Conservation (phyloP, 129 eudicot genomes). For the Erigeron canadensis region DNA sequence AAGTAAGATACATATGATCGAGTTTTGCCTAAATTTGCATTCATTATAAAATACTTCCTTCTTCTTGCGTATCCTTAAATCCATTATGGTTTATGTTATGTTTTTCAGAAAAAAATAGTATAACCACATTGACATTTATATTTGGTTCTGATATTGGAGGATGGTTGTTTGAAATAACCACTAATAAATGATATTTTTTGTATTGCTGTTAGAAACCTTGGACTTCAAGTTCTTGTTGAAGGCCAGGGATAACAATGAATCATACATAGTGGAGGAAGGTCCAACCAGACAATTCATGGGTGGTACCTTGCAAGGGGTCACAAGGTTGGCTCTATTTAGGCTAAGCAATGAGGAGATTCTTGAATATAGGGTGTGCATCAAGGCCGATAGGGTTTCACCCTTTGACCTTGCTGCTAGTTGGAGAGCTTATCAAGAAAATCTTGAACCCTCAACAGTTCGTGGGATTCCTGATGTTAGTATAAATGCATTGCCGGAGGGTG, state of each 20-base stretch:
- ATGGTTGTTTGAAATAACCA: conserved; percentile 16
- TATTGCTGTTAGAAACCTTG: conserved; percentile 60
- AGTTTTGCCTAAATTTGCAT: too few species aligned
- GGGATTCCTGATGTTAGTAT: conserved; percentile 94
- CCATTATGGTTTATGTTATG: too few species aligned
- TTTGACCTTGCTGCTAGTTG: conserved; percentile 99
- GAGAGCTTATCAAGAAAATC: conserved; percentile 84
- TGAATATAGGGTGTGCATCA: conserved; percentile 69
- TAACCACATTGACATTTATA: neutral
- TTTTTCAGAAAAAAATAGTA: neutral
- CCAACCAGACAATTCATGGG: conserved; percentile 59
- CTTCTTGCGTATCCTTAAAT: too few species aligned
- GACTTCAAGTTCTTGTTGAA: conserved; percentile 91
- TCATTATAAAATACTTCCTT: too few species aligned
- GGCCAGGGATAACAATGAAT: conserved; percentile 50
- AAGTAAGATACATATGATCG: too few species aligned
- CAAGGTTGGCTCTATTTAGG: conserved; percentile 63
- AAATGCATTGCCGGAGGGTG: conserved; percentile 44
- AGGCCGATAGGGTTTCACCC: conserved; percentile 84
- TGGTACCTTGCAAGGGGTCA: conserved; percentile 80
- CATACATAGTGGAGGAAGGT: conserved; percentile 90
- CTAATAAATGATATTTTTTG: conserved; percentile 14
- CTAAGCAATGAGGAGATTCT: conserved; percentile 57
- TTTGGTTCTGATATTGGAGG: neutral
- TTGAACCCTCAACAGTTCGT: conserved; percentile 91